Evolutionary conservation across 345 rosid genomes (phyloP).

Genomic region (Balakata baccata): DNA sequence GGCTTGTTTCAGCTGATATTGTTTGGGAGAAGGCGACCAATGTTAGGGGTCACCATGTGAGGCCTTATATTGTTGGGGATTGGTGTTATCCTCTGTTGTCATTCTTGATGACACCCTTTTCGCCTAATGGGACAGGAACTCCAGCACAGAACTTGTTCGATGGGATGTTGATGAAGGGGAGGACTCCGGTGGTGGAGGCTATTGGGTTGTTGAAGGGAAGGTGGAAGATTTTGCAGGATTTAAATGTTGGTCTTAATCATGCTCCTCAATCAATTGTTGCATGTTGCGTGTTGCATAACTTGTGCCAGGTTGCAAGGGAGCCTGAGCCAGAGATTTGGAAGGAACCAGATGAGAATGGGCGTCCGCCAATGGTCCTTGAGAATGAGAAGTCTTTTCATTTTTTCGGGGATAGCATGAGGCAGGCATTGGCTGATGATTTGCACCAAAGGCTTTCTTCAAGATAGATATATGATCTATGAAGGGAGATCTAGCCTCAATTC

Average conservation of each 20-base stretch:
- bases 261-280: conserved; percentile 98
- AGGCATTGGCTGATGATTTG: conserved; percentile 90
- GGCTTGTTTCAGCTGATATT: conserved; percentile 79
- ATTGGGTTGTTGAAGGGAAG: conserved; percentile 83
- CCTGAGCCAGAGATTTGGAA: conserved; percentile 88
- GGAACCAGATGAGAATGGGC: conserved; percentile 81
- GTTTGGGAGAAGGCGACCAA: conserved; percentile 84
- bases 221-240: conserved; percentile 93
- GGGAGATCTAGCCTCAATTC: conserved; percentile 10
- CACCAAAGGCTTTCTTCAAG: conserved; percentile 87
- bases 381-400: conserved; percentile 75
- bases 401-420: conserved; percentile 80
- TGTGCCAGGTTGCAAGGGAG: conserved; percentile 94
- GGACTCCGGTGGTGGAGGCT: conserved; percentile 90
- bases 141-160: conserved; percentile 93
- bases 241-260: conserved; percentile 90
- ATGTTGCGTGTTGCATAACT: conserved; percentile 93
- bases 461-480: conserved; percentile 25
- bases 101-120: conserved; percentile 86
- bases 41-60: conserved; percentile 76
- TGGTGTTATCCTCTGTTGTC: conserved; percentile 92
- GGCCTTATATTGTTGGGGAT: conserved; percentile 91
- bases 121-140: conserved; percentile 66
- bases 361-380: conserved; percentile 67
- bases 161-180: conserved; percentile 96